phyloP scores from a whole-genome alignment of 2,329 filamentous ascomycete genomes.

The Claviceps purpurea region DNA sequence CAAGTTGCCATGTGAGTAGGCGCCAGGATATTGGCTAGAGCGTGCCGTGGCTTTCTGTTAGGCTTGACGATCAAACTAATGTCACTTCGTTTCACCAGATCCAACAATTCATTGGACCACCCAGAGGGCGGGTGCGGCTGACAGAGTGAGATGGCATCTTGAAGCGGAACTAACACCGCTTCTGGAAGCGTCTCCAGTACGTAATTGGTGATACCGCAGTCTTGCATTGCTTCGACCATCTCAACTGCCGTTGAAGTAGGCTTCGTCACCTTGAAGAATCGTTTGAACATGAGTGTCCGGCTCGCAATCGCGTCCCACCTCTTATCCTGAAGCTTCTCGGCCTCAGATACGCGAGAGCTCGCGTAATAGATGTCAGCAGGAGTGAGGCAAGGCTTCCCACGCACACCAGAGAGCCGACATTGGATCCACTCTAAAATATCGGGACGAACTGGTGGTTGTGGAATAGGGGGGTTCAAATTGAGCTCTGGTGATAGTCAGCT shows the following conservation, averaged over 20 bases:
- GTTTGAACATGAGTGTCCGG: slow-evolving; percentile 55
- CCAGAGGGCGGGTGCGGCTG: slow-evolving; percentile 67
- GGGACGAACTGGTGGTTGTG: slow-evolving; percentile 20
- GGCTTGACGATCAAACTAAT: slow-evolving; percentile 52
- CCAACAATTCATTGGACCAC: slow-evolving; percentile 60
- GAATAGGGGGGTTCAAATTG: slow-evolving; percentile 18
- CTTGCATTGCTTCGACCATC: slow-evolving; percentile 61
- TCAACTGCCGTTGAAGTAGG: slow-evolving; percentile 39
- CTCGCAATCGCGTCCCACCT: slow-evolving; percentile 41
- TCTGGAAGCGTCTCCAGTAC: slow-evolving; percentile 77
- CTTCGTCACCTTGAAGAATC: slow-evolving; percentile 48
- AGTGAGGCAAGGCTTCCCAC: slow-evolving; percentile 25
- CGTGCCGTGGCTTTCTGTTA: slow-evolving; percentile 15
- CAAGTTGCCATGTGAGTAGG: slow-evolving; percentile 53
- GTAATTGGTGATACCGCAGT: slow-evolving; percentile 50
- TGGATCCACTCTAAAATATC: slow-evolving; percentile 43
- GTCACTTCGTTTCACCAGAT: slow-evolving; percentile 70
- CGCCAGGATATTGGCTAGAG: slow-evolving; percentile 28
- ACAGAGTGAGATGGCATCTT: slow-evolving; percentile 73
- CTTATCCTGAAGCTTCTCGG: slow-evolving; percentile 21
- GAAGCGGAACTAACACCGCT: slow-evolving; percentile 64
- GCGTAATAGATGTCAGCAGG: slow-evolving; percentile 32
- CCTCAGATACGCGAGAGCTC: slow-evolving; percentile 21
- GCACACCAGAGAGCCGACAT: slow-evolving; percentile 26
- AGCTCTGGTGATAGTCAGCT: slow-evolving; percentile 15